Evolutionary conservation across 257 asterid species (phyloP), one percentile per base, ranked within the genome.

Genomic region (Linderniella brevidens): DNA sequence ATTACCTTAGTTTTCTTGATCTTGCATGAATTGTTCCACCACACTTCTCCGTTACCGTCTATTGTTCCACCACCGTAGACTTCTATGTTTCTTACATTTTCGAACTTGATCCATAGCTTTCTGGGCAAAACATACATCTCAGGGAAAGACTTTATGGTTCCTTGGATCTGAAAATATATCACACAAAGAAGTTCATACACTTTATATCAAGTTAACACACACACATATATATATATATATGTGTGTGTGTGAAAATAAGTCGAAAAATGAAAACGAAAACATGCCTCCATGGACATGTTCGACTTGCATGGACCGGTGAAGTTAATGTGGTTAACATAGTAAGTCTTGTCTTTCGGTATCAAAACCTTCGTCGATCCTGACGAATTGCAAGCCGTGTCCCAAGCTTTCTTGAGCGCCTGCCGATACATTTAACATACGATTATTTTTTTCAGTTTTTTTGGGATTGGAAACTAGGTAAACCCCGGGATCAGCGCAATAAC

Each of bases 11-110:
- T 64, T 58, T 78, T 66, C 69, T 78, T 77, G 54, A 72, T 58
- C 61, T 70, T 88, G 72, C 98, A 88, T 29, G 95, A 81, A 48
- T 58, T 68, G 10, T 70, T 69, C 98, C 98, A 88, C 98, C 98
- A 88, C 11, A 72, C 64, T 56, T 70, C 68, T 11, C 95, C 98
- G 50, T 78, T 80, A n/a, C 98, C 98, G 59, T 79, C 77, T 0
- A 88, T 61, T 9, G 70, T 70, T 37, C 98, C 98, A 15, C 86
- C 82, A 14, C 98, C 98, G 55, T 40, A 64, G 53, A 84, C 62
- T 8, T 48, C 61, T 39, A 84, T 60, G 49, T 74, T 64, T 35
- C 35, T 58, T 41, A 84, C 63, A 13, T 76, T 65, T 41, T 78
- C 76, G 39, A 88, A 80, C 36, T 58, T 61, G n/a, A 88, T 63